Percentiles rank a stretch among this genome's conserved stretches.
Conservation (phyloP, 1,284 basidiomycete species). For the Waitea zeae region DNA sequence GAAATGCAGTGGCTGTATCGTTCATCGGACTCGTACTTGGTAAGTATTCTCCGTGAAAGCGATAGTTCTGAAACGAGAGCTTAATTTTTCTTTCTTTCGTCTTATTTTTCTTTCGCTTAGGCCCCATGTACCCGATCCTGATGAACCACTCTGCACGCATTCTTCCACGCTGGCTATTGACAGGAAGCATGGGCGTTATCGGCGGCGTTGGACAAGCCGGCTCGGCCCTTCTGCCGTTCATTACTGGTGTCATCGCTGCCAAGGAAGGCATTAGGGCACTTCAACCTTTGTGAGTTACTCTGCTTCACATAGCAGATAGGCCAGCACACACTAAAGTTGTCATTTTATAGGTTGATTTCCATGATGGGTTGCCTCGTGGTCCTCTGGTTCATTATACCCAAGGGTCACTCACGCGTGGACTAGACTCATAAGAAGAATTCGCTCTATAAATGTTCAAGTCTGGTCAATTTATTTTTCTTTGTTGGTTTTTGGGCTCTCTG, state of each 20-base stretch:
- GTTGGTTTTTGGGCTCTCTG: too few relatives aligned
- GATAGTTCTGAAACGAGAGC: too few relatives aligned
- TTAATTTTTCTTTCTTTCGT: too few relatives aligned
- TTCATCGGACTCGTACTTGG: conserved; percentile 37
- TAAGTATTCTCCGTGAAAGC: too few relatives aligned
- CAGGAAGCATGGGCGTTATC: conserved; percentile 52
- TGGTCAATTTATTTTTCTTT: too few relatives aligned
- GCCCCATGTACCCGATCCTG: conserved; percentile 36
- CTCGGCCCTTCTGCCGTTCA: conserved; percentile 46
- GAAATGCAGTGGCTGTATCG: conserved; percentile 39
- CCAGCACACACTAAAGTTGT: not conserved
- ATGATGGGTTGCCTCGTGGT: conserved; percentile 25
- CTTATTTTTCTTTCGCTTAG: conserved; percentile 19
- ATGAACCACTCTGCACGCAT: conserved; percentile 30
- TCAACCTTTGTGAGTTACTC: conserved; percentile 33
- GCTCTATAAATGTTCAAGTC: too few relatives aligned
- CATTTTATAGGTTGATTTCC: conserved; percentile 18
- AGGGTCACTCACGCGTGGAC: too few relatives aligned
- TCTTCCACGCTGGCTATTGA: conserved; percentile 39
- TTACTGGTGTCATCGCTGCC: conserved; percentile 35
- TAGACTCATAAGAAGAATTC: too few relatives aligned
- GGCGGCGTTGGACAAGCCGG: conserved; percentile 50
- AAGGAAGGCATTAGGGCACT: conserved; percentile 36
- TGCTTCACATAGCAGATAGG: not conserved
- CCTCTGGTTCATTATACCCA: conserved; percentile 25